Evolutionary conservation across 306 rosid genomes (phyloP), one percentile per base, ranked within the genome.

Genomic region (Cucurbita ficifolia): DNA sequence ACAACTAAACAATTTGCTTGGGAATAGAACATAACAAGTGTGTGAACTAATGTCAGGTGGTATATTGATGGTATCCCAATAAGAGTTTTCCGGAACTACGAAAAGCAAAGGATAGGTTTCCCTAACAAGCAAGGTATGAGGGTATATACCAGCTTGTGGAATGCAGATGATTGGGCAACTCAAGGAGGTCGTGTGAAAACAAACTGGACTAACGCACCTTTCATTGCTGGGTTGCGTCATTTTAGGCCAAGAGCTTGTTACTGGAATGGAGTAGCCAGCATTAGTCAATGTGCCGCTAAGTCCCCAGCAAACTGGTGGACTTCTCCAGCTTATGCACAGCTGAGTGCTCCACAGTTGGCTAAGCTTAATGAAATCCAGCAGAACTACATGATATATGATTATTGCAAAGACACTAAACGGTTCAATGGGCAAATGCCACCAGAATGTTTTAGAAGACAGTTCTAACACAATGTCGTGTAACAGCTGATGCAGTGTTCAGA

Each of bases 81-180:
- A 55, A 83, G 93, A 36, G 92, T 92, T n/a, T 92, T 75, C 83
- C 77, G 87, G 0, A 92, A 88, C 87, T 87, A 90, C 11, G 84
- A 87, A 61, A 77, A 72, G 13, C 79, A 84, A 49, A 81, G 91
- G 49, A 84, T 90, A 69, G 79, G 77, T 46, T 92, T 79, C 80
- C 98, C 96, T 17, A 90, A 74, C 86, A 75, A 82, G 79, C 93
- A 90, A 81, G 98, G 96, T 55, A 90, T 92, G 96, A 82, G 17
- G 62, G 88, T 78, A 50, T 81, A 90, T 58, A 71, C 91, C 39
- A 92, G 88, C 77, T 75, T 92, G 65, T 90, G 92, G 91, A 80
- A 92, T 75, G 96, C 90, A 16, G 93, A 89, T 77, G 72, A 85
- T 56, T 87, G 96, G 97, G 96, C 96, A 55, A 92, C 96, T 1